A percentile compares a stretch with the other conserved stretches of the same genome.
Evolutionary conservation across 768 basidiomycete genomes (phyloP).

Genomic region (Amyloporia xantha): DNA sequence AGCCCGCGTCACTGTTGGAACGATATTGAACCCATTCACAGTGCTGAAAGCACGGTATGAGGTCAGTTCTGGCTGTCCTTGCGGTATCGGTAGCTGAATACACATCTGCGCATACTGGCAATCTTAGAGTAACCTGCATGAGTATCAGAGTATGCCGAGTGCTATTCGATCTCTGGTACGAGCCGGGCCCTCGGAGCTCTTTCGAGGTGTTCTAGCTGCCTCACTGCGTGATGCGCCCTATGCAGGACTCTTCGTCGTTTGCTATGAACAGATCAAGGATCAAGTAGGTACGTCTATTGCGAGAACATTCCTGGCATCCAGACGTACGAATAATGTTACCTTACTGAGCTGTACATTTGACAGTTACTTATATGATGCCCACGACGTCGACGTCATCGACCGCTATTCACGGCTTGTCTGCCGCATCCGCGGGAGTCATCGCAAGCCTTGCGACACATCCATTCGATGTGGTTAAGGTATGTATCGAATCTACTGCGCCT

Average conservation of each 20-base stretch:
- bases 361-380: slow-evolving; percentile 14
- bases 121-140: slow-evolving; percentile 67
- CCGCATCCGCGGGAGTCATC: slow-evolving; percentile 74
- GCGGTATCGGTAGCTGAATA: background rate
- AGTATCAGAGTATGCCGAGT: slow-evolving; percentile 53
- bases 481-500: background rate
- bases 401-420: slow-evolving; percentile 55
- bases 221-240: slow-evolving; percentile 93
- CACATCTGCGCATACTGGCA: background rate
- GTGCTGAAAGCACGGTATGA: slow-evolving; percentile 91
- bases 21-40: slow-evolving; percentile 84
- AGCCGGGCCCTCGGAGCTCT: slow-evolving; percentile 73
- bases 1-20: slow-evolving; percentile 73
- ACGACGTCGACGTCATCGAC: slow-evolving; percentile 41
- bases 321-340: background rate
- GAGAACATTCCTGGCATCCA: too few species aligned
- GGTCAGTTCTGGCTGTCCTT: slow-evolving; percentile 48
- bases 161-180: slow-evolving; percentile 56
- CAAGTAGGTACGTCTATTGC: slow-evolving; percentile 44
- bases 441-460: slow-evolving; percentile 87
- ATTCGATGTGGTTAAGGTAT: slow-evolving; percentile 89
- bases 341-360: background rate
- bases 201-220: slow-evolving; percentile 82
- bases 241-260: slow-evolving; percentile 82
- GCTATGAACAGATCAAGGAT: slow-evolving; percentile 83